Evolutionary conservation across 2,329 filamentous ascomycete genomes (phyloP).

Genomic region (Pseudocercospora pini-densiflorae): DNA sequence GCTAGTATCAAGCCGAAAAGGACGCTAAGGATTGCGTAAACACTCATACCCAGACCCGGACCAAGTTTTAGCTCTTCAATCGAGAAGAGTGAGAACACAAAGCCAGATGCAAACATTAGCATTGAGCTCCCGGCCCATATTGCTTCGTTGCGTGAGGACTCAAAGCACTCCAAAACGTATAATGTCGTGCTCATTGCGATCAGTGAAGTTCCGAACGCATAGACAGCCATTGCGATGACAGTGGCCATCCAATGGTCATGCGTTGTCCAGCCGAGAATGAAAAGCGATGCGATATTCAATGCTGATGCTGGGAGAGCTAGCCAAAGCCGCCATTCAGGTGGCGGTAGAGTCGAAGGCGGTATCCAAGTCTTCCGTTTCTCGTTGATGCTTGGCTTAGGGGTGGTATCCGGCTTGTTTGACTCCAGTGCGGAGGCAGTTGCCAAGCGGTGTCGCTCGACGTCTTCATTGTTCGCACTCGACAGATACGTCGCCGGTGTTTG

Average conservation of each 20-base stretch:
- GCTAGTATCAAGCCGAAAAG: conserved; percentile 4
- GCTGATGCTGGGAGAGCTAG: conserved; percentile 27
- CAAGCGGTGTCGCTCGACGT: conserved; percentile 19
- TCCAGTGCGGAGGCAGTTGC: conserved; percentile 21
- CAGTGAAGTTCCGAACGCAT: conserved; percentile 24
- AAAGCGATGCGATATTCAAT: conserved; percentile 23
- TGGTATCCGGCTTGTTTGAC: neutral
- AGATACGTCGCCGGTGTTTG: neutral
- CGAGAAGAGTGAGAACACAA: conserved; percentile 64
- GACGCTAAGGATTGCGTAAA: conserved; percentile 43
- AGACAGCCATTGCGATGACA: conserved; percentile 50
- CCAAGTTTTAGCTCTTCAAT: conserved; percentile 50
- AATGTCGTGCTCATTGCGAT: conserved; percentile 33
- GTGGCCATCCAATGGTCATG: conserved; percentile 56
- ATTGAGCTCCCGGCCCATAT: conserved; percentile 62
- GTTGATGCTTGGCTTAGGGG: conserved; percentile 1
- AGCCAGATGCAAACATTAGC: conserved; percentile 59
- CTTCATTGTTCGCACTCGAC: neutral
- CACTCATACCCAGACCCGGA: conserved; percentile 43
- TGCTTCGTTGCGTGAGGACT: conserved; percentile 57
- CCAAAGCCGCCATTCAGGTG: conserved; percentile 29
- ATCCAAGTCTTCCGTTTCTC: conserved; percentile 14
- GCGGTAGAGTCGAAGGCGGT: conserved; percentile 21
- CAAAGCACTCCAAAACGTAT: conserved; percentile 61
- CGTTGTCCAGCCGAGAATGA: conserved; percentile 39